Evolutionary conservation across 805 yeast species (phyloP).

Genomic region (Teunomyces stri): DNA sequence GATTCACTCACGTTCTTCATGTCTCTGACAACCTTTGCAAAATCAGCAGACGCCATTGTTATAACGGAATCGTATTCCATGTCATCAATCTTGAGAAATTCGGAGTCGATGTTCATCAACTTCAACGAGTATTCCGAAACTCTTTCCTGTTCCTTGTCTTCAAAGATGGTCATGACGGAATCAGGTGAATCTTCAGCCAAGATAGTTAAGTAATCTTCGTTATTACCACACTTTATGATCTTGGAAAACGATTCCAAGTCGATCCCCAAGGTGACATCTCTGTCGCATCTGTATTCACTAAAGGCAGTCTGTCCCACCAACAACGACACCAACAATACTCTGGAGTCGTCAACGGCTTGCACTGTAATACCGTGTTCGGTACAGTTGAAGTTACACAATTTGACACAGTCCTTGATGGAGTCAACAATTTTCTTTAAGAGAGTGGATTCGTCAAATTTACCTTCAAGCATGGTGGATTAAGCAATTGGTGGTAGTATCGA

Average conservation of each 20-base stretch:
- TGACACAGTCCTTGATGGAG: slow-evolving; percentile 91
- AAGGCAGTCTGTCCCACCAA: slow-evolving; percentile 87
- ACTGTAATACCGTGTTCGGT: slow-evolving; percentile 92
- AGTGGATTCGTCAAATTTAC: slow-evolving; percentile 90
- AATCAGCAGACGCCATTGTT: slow-evolving; percentile 84
- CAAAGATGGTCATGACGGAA: slow-evolving; percentile 75
- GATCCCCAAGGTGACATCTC: slow-evolving; percentile 86
- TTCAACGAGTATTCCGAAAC: slow-evolving; percentile 88
- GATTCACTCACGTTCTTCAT: slow-evolving; percentile 85
- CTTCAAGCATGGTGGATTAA: slow-evolving; percentile 77
- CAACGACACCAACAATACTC: slow-evolving; percentile 87
- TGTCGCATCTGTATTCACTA: slow-evolving; percentile 91
- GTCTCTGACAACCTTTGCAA: slow-evolving; percentile 87
- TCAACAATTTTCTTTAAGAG: slow-evolving; percentile 90
- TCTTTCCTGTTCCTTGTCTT: slow-evolving; percentile 87
- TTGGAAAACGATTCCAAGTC: slow-evolving; percentile 86
- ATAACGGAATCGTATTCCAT: slow-evolving; percentile 86
- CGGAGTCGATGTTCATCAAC: slow-evolving; percentile 95
- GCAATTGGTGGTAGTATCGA: neutral
- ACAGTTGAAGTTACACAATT: slow-evolving; percentile 94
- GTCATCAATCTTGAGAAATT: slow-evolving; percentile 89
- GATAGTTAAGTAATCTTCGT: slow-evolving; percentile 81
- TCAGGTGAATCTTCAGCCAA: slow-evolving; percentile 84
- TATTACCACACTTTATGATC: slow-evolving; percentile 87
- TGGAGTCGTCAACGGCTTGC: slow-evolving; percentile 96